These are phyloP conservation scores for Pleurostoma richardsiae DNA, from an alignment of 2,329 filamentous ascomycete species.

Conservation along the genomic window DNA sequence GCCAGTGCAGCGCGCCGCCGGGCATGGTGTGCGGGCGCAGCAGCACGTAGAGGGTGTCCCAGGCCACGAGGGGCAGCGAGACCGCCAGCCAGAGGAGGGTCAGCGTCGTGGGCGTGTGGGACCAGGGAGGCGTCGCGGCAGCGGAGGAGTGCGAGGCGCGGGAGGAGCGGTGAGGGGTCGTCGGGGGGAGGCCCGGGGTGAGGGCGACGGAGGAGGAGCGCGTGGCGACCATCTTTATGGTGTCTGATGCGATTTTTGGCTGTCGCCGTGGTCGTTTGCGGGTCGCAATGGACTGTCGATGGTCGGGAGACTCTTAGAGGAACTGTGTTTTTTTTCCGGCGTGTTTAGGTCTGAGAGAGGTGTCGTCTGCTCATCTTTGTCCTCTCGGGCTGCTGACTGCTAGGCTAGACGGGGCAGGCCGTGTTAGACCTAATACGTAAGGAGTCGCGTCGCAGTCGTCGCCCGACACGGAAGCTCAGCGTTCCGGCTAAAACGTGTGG, in stretches of 20 bases:
- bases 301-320: no score
- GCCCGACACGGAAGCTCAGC: no score
- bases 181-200: constrained; percentile 5
- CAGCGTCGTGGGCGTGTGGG: constrained; percentile 37
- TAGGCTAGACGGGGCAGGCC: no score
- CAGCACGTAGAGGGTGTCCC: constrained; percentile 78
- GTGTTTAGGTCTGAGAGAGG: no score
- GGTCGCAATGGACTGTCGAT: no score
- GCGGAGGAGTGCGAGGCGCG: constrained; percentile 6
- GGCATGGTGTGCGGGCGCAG: constrained; percentile 78
- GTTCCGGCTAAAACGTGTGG: no score
- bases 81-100: constrained; percentile 67
- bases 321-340: no score
- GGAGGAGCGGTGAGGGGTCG: constrained; percentile 1
- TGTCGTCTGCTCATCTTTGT: no score
- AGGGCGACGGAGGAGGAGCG: constrained; percentile 7
- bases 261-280: no score
- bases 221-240: constrained; percentile 8
- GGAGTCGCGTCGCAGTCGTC: no score
- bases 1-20: constrained; percentile 66
- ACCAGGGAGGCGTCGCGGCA: constrained; percentile 21
- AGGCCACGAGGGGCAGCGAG: constrained; percentile 72
- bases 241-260: not conserved
- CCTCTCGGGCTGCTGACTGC: no score
- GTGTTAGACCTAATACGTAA: no score